phyloP scores from a whole-genome alignment of 148 eudicot species.

The Cornus suecica region DNA sequence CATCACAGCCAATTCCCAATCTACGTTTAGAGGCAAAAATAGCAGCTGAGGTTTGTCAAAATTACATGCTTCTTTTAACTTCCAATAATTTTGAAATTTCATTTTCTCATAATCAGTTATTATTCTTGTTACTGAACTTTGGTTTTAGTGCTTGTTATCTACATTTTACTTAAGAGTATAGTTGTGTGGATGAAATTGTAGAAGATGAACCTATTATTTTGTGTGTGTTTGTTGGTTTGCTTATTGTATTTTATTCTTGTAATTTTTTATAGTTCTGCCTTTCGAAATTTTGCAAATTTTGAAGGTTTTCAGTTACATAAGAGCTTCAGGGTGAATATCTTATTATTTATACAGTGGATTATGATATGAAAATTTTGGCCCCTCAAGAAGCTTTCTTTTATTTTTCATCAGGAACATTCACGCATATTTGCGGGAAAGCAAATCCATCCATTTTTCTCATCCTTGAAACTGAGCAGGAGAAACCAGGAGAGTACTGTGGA shows the following conservation, averaged over 20 bases:
- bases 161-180: background rate
- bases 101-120: constrained; percentile 1
- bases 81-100: background rate
- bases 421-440: constrained; percentile 80
- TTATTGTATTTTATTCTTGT: too few relatives aligned
- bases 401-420: constrained; percentile 70
- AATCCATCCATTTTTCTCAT: constrained; percentile 87
- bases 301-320: background rate
- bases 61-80: constrained; percentile 3
- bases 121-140: constrained; percentile 11
- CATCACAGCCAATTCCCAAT: constrained; percentile 50
- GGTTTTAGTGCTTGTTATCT: background rate
- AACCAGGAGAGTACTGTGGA: constrained; percentile 44
- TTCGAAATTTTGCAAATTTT: background rate
- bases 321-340: constrained; percentile 1
- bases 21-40: constrained; percentile 76
- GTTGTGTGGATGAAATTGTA: background rate
- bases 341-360: background rate
- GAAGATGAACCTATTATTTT: background rate
- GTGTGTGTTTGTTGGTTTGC: too few relatives aligned
- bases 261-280: background rate
- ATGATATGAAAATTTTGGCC: background rate
- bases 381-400: constrained; percentile 2
- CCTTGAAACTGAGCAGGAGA: constrained; percentile 55
- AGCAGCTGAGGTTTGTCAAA: constrained; percentile 71